Evolutionary conservation across 2,329 filamentous ascomycete genomes (phyloP).

Genomic region (Venturia carpophila): DNA sequence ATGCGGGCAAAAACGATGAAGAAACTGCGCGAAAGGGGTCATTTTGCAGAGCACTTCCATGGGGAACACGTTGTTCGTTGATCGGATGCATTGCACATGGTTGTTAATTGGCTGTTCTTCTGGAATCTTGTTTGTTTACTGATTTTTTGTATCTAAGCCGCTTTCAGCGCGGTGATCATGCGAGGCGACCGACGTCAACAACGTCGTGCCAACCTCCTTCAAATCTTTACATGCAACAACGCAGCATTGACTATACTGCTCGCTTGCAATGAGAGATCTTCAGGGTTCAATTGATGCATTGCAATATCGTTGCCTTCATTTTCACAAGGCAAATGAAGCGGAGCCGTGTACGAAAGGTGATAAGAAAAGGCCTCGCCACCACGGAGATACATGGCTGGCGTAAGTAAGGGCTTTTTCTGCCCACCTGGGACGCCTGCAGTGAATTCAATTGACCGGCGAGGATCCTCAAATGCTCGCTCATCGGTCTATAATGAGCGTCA

Average conservation of each 20-base stretch:
- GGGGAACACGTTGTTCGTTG: slow-evolving; percentile 4
- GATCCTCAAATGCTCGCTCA: background rate
- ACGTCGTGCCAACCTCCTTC: slow-evolving; percentile 13
- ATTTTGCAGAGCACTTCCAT: slow-evolving; percentile 7
- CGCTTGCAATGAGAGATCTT: slow-evolving; percentile 1
- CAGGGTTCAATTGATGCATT: slow-evolving; percentile 6
- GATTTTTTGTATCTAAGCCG: slow-evolving; percentile 2
- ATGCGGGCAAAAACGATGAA: background rate
- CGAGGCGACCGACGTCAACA: slow-evolving; percentile 12
- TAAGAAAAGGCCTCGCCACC: slow-evolving; percentile 5
- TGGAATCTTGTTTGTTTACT: slow-evolving; percentile 8
- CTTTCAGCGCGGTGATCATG: slow-evolving; percentile 1
- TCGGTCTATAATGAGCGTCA: background rate
- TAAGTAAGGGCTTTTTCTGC: slow-evolving; percentile 7
- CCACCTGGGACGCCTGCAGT: slow-evolving; percentile 1
- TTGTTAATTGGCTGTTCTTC: background rate
- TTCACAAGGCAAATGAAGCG: background rate
- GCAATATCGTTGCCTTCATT: background rate
- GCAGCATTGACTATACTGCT: background rate
- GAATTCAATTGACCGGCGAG: slow-evolving; percentile 8
- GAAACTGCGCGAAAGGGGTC: slow-evolving; percentile 8
- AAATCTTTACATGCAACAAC: slow-evolving; percentile 3
- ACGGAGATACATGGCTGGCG: background rate
- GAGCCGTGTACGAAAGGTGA: slow-evolving; percentile 2
- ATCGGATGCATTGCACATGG: slow-evolving; percentile 14